These are phyloP conservation scores for Soucietia sequanensis DNA, from an alignment of 805 yeast genomes.

Conservation along the genomic window DNA sequence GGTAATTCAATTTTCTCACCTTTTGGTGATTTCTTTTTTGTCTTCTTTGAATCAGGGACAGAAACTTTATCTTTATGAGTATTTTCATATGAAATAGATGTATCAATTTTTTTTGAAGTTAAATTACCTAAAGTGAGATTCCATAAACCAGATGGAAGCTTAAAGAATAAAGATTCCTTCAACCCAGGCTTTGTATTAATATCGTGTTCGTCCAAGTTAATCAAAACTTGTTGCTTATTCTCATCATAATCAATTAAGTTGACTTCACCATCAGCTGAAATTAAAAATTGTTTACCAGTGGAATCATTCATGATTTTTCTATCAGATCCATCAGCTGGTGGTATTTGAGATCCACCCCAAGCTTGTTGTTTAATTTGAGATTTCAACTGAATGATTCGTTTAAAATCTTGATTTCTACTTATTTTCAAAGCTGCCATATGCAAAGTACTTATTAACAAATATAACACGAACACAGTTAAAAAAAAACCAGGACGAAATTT, in stretches of 20 bases:
- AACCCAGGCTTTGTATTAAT: slow-evolving; percentile 46
- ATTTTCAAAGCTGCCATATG: slow-evolving; percentile 59
- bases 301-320: slow-evolving; percentile 40
- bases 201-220: slow-evolving; percentile 46
- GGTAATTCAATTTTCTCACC: slow-evolving; percentile 53
- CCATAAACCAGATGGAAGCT: slow-evolving; percentile 43
- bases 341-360: slow-evolving; percentile 51
- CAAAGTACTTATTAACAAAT: slow-evolving; percentile 48
- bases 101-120: slow-evolving; percentile 12
- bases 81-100: slow-evolving; percentile 11
- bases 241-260: slow-evolving; percentile 46
- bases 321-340: slow-evolving; percentile 51
- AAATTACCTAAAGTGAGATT: slow-evolving; percentile 42
- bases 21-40: slow-evolving; percentile 29
- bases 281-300: slow-evolving; percentile 51
- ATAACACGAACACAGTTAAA: slow-evolving; percentile 51
- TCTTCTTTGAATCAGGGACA: slow-evolving; percentile 17
- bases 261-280: slow-evolving; percentile 58
- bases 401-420: slow-evolving; percentile 54
- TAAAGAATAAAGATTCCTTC: slow-evolving; percentile 47
- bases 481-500: slow-evolving; percentile 67
- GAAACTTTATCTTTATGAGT: slow-evolving; percentile 6
- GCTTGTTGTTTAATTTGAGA: slow-evolving; percentile 52
- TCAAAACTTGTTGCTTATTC: slow-evolving; percentile 31
- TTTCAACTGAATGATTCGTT: slow-evolving; percentile 53